Base-by-base conservation (phyloP, 805 yeast species). In the Ogataea pini region DNA sequence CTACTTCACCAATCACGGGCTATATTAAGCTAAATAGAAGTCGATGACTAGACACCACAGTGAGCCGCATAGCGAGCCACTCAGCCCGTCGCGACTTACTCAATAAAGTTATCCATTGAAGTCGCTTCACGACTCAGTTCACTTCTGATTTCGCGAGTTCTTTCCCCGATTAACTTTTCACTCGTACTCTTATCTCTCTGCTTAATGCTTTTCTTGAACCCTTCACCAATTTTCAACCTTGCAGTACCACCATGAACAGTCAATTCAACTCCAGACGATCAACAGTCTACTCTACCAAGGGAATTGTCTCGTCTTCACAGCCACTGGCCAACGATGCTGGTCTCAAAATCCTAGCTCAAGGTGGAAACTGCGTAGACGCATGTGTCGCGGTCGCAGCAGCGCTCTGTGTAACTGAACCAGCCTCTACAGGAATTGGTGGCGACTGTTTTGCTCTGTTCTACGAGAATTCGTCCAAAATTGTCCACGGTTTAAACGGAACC, bases 301-400 rank as follows among this genome's bases (percentile, higher is more conserved):
- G 91, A 1, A 80, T 87, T 42, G 89, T 85, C 2, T 77, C 88
- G 1, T 82, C 90, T 1, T 72, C 91, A 0, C 94, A 88, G 65
- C 88, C 92, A 3, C 65, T 84, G 42, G 95, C 94, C 28, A 80
- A 81, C 44, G 80, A 86, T 1, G 92, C 90, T 0, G 91, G 89
- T 3, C 63, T 84, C 27, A 75, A 76, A 60, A 78, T 86, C 29
- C 72, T 87, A 24, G 81, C 78, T 19, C 69, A 71, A 51, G 94
- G 95, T 3, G 94, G 96, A 4, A 87, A 87, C 62, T 78, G 83
- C 51, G 81, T 81, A 13, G 86, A 82, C 57, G 86, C 86, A 12
- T 76, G 80, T 10, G 78, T 81, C 18, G 85, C 86, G 0, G 77
- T 78, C 2, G 71, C 81, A 4, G 83, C 85, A 3, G 79, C 78